Conservation (phyloP, 352 stramenopile genomes). For the Phytophthora quininea region DNA sequence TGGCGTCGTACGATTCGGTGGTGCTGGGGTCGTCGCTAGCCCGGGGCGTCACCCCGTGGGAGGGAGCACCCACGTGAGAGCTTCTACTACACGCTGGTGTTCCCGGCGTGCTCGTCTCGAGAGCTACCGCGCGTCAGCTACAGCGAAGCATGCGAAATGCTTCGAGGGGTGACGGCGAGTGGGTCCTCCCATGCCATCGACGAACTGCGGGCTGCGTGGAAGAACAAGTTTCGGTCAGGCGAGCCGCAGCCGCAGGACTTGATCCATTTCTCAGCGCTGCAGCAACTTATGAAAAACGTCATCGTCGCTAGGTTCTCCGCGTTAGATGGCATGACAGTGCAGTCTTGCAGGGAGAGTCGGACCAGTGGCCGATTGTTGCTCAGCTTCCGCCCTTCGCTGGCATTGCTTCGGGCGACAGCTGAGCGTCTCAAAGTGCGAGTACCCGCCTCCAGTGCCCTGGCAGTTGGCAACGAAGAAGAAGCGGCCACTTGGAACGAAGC, state of each 20-base stretch:
- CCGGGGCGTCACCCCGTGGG: conserved; percentile 52
- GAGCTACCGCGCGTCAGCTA: conserved; percentile 53
- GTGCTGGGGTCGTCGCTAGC: conserved; percentile 40
- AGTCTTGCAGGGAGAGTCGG: conserved; percentile 10
- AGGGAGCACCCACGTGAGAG: conserved; percentile 31
- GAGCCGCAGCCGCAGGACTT: conserved; percentile 50
- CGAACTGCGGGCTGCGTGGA: conserved; percentile 65
- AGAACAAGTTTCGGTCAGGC: conserved; percentile 69
- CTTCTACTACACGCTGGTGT: conserved; percentile 82
- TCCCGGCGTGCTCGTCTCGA: conserved; percentile 27
- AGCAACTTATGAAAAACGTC: conserved; percentile 72
- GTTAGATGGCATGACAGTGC: conserved; percentile 41
- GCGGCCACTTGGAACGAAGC: conserved; percentile 33
- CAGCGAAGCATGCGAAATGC: conserved; percentile 45
- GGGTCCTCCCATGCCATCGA: conserved; percentile 40
- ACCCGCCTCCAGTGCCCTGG: conserved; percentile 52
- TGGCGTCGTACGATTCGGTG: conserved; percentile 55
- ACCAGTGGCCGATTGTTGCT: conserved; percentile 37
- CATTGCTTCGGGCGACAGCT: conserved; percentile 51
- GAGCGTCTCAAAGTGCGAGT: conserved; percentile 53
- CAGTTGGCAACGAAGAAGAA: conserved; percentile 43
- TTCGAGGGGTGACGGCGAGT: conserved; percentile 59
- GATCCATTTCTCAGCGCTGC: conserved; percentile 57
- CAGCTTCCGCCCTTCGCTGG: conserved; percentile 55
- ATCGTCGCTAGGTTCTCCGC: conserved; percentile 69